Evolutionary conservation across 441 rosid genomes (phyloP).

Genomic region (Manihot esculenta): DNA sequence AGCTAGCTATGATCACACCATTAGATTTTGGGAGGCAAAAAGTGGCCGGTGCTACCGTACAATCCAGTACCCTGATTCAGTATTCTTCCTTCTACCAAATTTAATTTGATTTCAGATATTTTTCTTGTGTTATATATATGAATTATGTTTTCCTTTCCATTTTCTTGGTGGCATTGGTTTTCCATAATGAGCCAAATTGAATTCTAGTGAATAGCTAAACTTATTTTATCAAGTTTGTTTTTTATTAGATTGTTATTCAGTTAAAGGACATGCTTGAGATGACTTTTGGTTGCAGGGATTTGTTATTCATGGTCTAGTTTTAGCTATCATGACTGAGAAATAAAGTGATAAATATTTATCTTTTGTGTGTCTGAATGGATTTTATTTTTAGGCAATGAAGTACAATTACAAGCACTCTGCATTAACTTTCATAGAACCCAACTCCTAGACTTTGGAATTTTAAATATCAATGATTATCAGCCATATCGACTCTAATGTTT

Average conservation of each 20-base stretch:
- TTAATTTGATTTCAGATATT: background rate
- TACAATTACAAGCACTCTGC: background rate
- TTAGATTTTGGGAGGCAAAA: constrained; percentile 94
- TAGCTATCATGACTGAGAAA: background rate
- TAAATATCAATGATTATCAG: background rate
- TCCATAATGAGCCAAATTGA: background rate
- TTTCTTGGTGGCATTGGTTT: background rate
- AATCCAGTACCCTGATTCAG: constrained; percentile 88
- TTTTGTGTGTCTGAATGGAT: too few species aligned
- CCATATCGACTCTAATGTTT: background rate
- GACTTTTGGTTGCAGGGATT: background rate
- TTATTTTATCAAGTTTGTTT: background rate
- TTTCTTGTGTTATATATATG: background rate
- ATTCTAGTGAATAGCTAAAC: background rate
- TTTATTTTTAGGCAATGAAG: background rate
- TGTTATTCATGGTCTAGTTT: background rate
- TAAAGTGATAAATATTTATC: too few species aligned
- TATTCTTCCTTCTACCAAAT: constrained; percentile 15
- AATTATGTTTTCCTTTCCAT: background rate
- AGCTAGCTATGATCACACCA: constrained; percentile 91
- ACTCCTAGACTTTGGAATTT: background rate
- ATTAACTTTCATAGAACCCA: background rate
- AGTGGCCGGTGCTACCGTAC: constrained; percentile 94
- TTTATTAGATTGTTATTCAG: background rate
- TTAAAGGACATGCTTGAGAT: background rate